Conservation (phyloP, 768 basidiomycete genomes). For the Erythrobasidium yunnanense region DNA sequence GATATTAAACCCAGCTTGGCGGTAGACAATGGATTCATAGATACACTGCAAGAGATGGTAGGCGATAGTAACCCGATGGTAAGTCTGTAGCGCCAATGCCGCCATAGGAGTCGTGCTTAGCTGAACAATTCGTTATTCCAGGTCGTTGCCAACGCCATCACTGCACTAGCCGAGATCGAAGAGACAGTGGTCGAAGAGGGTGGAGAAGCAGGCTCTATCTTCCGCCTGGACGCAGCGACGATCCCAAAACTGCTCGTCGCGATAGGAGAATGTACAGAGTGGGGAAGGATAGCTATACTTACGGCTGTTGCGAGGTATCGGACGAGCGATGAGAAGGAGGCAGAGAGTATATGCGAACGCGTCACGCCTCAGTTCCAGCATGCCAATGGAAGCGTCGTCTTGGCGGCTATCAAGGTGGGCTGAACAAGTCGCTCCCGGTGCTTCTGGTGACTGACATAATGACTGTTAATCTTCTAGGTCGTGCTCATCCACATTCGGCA, state of each 20-base stretch:
- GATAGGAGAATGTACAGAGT: slow-evolving; percentile 94
- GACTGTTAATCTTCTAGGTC: slow-evolving; percentile 50
- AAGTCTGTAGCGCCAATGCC: slow-evolving; percentile 33
- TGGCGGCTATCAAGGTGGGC: slow-evolving; percentile 87
- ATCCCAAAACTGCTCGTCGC: slow-evolving; percentile 86
- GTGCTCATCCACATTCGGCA: slow-evolving; percentile 93
- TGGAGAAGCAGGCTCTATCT: slow-evolving; percentile 49
- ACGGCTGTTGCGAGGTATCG: slow-evolving; percentile 74
- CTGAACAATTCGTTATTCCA: slow-evolving; percentile 40
- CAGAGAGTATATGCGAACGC: slow-evolving; percentile 96
- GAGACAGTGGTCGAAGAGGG: slow-evolving; percentile 45
- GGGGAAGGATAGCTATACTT: slow-evolving; percentile 90
- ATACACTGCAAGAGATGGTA: slow-evolving; percentile 81
- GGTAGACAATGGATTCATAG: slow-evolving; percentile 85
- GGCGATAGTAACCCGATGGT: slow-evolving; percentile 96
- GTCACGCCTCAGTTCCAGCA: slow-evolving; percentile 99
- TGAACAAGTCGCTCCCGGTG: slow-evolving; percentile 15
- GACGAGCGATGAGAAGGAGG: slow-evolving; percentile 79
- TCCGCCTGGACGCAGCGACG: slow-evolving; percentile 69
- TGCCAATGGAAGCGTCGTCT: slow-evolving; percentile 84
- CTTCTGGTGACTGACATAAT: background rate
- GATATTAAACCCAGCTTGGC: slow-evolving; percentile 93
- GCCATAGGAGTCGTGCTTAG: background rate
- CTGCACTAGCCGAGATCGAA: slow-evolving; percentile 87
- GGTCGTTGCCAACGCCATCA: slow-evolving; percentile 95